phyloP scores from a whole-genome alignment of 805 yeast genomes.

The Cyberlindnera subsufficiens region DNA sequence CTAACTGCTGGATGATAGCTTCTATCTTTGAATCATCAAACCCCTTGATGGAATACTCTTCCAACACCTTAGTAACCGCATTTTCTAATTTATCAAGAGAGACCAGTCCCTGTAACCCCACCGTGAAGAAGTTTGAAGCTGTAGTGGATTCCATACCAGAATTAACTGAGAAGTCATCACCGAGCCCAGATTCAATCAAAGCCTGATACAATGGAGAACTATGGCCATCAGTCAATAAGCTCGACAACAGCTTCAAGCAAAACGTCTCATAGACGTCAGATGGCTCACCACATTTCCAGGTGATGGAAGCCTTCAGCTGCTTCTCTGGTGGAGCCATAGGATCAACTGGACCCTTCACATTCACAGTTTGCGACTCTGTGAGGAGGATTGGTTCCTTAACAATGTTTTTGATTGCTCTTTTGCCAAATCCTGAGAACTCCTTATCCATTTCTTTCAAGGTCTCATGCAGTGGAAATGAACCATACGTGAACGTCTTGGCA shows the following conservation, averaged over 20 bases:
- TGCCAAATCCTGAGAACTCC: conserved; percentile 49
- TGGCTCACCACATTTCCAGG: conserved; percentile 85
- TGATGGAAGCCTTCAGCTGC: conserved; percentile 75
- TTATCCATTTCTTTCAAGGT: conserved; percentile 54
- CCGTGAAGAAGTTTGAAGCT: conserved; percentile 67
- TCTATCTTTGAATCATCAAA: conserved; percentile 61
- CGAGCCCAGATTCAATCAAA: conserved; percentile 80
- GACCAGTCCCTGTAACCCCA: conserved; percentile 79
- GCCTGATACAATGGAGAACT: conserved; percentile 84
- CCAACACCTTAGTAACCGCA: conserved; percentile 42
- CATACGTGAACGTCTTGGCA: conserved; percentile 82
- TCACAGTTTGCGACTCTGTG: conserved; percentile 27
- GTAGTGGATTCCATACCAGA: conserved; percentile 84
- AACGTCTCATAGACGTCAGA: conserved; percentile 63
- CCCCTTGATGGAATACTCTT: conserved; percentile 35
- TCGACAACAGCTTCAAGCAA: conserved; percentile 62
- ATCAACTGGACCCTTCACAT: conserved; percentile 72
- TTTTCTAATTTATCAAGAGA: conserved; percentile 41
- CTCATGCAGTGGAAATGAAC: conserved; percentile 58
- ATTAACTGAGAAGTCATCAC: conserved; percentile 81
- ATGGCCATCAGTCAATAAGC: conserved; percentile 82
- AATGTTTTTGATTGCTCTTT: conserved; percentile 32
- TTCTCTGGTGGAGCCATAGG: conserved; percentile 60
- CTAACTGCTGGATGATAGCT: conserved; percentile 85
- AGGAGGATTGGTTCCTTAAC: conserved; percentile 27